phyloP scores from a whole-genome alignment of 225 moss, liverwort and hornwort genomes.

The Sphagnum tenellum region DNA sequence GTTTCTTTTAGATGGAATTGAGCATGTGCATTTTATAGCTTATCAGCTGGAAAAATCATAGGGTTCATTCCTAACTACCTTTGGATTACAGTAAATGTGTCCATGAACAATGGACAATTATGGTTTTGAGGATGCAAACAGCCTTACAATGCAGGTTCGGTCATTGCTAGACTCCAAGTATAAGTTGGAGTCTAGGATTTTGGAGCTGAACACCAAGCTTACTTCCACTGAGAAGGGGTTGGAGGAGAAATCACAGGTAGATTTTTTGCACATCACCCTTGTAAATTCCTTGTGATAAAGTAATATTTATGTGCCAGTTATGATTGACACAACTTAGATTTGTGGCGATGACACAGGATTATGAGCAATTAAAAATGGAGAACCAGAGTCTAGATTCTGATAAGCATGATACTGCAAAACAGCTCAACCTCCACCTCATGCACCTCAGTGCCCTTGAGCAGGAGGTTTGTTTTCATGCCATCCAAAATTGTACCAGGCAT shows the following conservation, averaged over 20 bases:
- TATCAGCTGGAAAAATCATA: too few relatives aligned
- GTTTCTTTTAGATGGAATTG: too few relatives aligned
- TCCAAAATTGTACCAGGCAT: too few relatives aligned
- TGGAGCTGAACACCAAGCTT: constrained; percentile 76
- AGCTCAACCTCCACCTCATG: constrained; percentile 76
- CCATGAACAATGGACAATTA: too few relatives aligned
- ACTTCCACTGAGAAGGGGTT: constrained; percentile 66
- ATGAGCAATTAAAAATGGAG: constrained; percentile 69
- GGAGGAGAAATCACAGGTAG: constrained; percentile 76
- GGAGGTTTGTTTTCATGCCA: constrained; percentile 39
- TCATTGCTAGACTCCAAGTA: constrained; percentile 81
- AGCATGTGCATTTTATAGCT: too few relatives aligned
- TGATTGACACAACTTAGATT: neutral
- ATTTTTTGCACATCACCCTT: neutral
- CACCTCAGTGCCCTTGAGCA: constrained; percentile 94
- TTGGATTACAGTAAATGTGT: too few relatives aligned
- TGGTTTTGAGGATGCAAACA: too few relatives aligned
- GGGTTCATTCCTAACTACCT: too few relatives aligned
- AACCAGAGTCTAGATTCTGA: constrained; percentile 66
- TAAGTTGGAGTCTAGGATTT: constrained; percentile 58
- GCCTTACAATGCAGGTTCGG: constrained; percentile 42
- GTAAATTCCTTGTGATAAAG: too few relatives aligned
- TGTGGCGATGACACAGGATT: constrained; percentile 37
- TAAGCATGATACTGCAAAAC: constrained; percentile 77
- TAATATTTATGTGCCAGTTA: too few relatives aligned